Base-by-base conservation (phyloP, 345 rosid genomes). In the Syzygium aromaticum region DNA sequence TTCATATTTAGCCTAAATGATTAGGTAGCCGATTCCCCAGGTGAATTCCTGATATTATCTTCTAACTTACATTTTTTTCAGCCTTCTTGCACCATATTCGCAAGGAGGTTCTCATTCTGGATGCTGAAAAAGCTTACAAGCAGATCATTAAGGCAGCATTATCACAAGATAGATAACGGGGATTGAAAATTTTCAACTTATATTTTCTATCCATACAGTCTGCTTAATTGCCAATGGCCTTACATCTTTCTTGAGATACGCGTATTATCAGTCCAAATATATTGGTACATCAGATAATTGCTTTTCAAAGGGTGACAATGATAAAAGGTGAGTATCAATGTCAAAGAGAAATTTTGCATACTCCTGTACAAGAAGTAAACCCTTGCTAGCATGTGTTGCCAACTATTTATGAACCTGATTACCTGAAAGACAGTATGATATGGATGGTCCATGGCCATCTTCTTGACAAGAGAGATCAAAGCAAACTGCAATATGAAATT, bases 371-470 rank as follows among this genome's bases (percentile, higher is more conserved):
- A 16, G 13, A 51, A 53, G 84, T 33, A 40, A 78, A 86, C 84
- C 56, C 56, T 23, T 53, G 85, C 51, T n/a, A n/a, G 59, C 52
- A 52, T 59, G 15, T 14, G 23, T 51, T 12, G 49, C 52, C 21
- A 30, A 84, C 82, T 33, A 87, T 11, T 10, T n/a, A 12, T 43
- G 59, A 83, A 85, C 82, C 61, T 87, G 16, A 5, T 51, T 89
- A 97, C 99, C 98, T 94, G 99, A 90, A 97, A 92, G 92, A 97
- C 92, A 84, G 98, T 94, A 89, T 97, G 99, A 88, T 97, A 95
- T 38, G 99, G 99, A 93, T 97, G 99, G 90, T 96, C 99, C 87
- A 93, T 93, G 89, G 99, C 96, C 98, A 97, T 97, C 93, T 96
- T 97, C 94, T 94, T 97, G 92, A 97, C 91, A 87, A 97, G 97